Evolutionary conservation across 371 early-diverging fungal genomes (phyloP).

Genomic region (Lichtheimia corymbifera): DNA sequence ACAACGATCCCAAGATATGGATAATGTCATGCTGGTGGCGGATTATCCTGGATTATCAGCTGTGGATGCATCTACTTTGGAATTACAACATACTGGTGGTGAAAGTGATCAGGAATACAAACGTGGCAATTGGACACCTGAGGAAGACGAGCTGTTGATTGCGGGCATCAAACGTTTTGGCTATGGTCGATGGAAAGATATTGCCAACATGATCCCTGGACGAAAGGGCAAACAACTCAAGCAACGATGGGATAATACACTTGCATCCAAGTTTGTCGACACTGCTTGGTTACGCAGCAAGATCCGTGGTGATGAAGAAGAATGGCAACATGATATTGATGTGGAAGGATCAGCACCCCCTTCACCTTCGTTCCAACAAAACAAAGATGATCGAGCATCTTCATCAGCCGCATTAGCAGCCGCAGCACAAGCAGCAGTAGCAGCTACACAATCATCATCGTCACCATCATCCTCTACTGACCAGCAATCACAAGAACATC

Average conservation of each 20-base stretch:
- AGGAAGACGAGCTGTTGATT: constrained; percentile 37
- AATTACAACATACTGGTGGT: constrained; percentile 28
- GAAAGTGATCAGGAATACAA: constrained; percentile 37
- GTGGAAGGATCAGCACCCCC: constrained; percentile 21
- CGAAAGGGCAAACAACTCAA: constrained; percentile 41
- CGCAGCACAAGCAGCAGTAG: neutral
- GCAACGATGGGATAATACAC: constrained; percentile 40
- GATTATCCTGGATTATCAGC: constrained; percentile 27
- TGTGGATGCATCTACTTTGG: constrained; percentile 15
- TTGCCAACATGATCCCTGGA: constrained; percentile 38
- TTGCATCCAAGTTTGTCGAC: constrained; percentile 36
- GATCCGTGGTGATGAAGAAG: constrained; percentile 19
- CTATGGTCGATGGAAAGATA: constrained; percentile 44
- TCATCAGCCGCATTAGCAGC: neutral
- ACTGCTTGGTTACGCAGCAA: constrained; percentile 33
- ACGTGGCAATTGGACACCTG: constrained; percentile 35
- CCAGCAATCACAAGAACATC: neutral
- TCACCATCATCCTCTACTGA: neutral
- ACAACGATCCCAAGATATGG: constrained; percentile 3
- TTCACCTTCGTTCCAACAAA: constrained; percentile 11
- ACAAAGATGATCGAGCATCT: constrained; percentile 4
- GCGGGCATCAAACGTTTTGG: constrained; percentile 35
- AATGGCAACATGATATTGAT: constrained; percentile 21
- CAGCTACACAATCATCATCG: neutral
- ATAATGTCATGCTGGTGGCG: constrained; percentile 32